Evolutionary conservation across 129 eudicot genomes (phyloP), one percentile per base, ranked within the genome.

Genomic region (Logfia minima): DNA sequence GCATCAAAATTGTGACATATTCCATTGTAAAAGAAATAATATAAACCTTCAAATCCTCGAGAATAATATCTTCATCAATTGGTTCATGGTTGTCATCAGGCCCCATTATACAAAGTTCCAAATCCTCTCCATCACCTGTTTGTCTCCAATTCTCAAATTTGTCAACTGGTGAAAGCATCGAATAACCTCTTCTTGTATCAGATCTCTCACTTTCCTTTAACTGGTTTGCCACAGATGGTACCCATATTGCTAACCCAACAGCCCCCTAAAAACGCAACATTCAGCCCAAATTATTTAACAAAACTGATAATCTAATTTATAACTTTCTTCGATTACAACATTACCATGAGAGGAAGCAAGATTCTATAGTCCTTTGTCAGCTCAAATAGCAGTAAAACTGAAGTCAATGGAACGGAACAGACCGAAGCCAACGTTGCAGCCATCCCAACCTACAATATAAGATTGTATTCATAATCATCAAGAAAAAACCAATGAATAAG

Each of bases 171-270:
- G 90, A 85, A 77, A 94, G 81, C 79, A 77, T 74, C 68, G 93
- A 68, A 82, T 94, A 94, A 78, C 96, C 97, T 81, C 86, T 78
- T 70, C 77, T 90, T 79, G 88, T 6, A 63, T 88, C 90, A 48
- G 85, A 72, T 77, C 84, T 86, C 66, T 88, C 97, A 11, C 77
- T 31, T 82, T 87, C 96, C 80, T 86, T 91, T 17, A 96, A 72
- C 78, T 90, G 91, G 81, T 85, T 89, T 77, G 98, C 82, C 71
- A 94, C 93, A 63, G 98, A 94, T 59, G 98, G 98, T 67, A 94
- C 98, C 98, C 98, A 94, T 86, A 94, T 94, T 43, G 97, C 98
- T 79, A 94, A 80, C 35, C 98, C 98, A 86, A 94, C 98, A 64
- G 97, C 98, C 61, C 98, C 97, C 98, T 94, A 83, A 74, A 81